Conservation (phyloP, 306 rosid species). For the Cucurbita ficifolia region DNA sequence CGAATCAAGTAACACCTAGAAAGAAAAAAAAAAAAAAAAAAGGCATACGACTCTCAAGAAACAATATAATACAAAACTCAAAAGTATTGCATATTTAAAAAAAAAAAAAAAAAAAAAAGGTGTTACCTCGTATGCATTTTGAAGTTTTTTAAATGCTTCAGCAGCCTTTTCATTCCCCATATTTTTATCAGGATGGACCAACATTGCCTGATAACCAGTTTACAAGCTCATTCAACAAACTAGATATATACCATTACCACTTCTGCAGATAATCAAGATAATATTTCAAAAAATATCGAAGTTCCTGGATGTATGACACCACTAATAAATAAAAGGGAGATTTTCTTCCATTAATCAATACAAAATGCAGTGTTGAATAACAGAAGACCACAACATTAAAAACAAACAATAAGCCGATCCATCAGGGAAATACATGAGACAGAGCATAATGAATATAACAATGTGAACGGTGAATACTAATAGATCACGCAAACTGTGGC, state of each 20-base stretch:
- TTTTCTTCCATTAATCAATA: not conserved
- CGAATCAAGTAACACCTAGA: constrained; percentile 79
- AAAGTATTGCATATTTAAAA: not conserved
- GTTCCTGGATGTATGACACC: not conserved
- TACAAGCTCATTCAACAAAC: not conserved
- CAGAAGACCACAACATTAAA: not conserved
- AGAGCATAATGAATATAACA: not conserved
- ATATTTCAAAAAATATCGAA: not conserved
- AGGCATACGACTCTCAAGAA: not conserved
- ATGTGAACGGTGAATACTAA: not conserved
- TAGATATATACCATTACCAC: constrained; percentile 2
- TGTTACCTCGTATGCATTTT: constrained; percentile 90
- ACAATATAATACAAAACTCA: not conserved
- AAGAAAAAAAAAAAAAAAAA: not conserved
- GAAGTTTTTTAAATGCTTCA: constrained; percentile 98
- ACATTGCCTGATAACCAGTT: constrained; percentile 66
- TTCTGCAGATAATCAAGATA: constrained; percentile 14
- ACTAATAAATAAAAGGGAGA: not conserved
- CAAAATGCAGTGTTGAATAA: not conserved
- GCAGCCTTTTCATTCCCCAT: constrained; percentile 97
- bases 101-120: not conserved
- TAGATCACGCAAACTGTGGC: not conserved
- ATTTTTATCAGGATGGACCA: constrained; percentile 99
- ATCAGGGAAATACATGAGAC: not conserved
- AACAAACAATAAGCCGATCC: not conserved